Conservation (phyloP, 768 basidiomycete genomes). For the Tremella mesenterica region DNA sequence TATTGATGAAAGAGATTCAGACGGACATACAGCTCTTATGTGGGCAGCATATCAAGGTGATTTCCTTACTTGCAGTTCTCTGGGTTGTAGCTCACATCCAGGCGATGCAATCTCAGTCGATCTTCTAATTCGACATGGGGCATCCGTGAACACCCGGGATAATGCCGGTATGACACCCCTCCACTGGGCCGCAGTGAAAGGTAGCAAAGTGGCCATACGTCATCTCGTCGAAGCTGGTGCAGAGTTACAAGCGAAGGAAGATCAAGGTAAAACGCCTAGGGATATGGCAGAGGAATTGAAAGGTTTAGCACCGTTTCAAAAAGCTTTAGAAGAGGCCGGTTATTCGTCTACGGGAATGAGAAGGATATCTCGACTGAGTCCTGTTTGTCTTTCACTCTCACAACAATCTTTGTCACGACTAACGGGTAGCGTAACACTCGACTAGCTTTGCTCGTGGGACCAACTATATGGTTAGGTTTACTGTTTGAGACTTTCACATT, state of each 20-base stretch:
- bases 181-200: conserved; percentile 96
- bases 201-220: conserved; percentile 78
- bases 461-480: conserved; percentile 67
- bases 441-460: conserved; percentile 66
- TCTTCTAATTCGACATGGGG: conserved; percentile 75
- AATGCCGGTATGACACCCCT: conserved; percentile 75
- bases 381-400: neutral
- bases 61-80: neutral
- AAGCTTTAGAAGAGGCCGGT: conserved; percentile 79
- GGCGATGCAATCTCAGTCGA: conserved; percentile 91
- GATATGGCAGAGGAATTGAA: conserved; percentile 95
- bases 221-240: conserved; percentile 77
- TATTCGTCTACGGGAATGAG: conserved; percentile 51
- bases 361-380: conserved; percentile 55
- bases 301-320: conserved; percentile 78
- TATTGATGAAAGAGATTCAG: conserved; percentile 79
- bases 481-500: conserved; percentile 76
- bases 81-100: conserved; percentile 2
- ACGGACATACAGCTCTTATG: conserved; percentile 92
- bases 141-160: conserved; percentile 67
- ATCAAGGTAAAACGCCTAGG: conserved; percentile 72
- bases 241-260: conserved; percentile 69
- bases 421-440: conserved; percentile 72
- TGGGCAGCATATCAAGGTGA: conserved; percentile 93
- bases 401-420: too few relatives aligned